A percentile compares a stretch with the other conserved stretches of the same genome.
Evolutionary conservation across 192 early-diverging fungal genomes (phyloP).

Genomic region (Gamsiella multidivaricata): DNA sequence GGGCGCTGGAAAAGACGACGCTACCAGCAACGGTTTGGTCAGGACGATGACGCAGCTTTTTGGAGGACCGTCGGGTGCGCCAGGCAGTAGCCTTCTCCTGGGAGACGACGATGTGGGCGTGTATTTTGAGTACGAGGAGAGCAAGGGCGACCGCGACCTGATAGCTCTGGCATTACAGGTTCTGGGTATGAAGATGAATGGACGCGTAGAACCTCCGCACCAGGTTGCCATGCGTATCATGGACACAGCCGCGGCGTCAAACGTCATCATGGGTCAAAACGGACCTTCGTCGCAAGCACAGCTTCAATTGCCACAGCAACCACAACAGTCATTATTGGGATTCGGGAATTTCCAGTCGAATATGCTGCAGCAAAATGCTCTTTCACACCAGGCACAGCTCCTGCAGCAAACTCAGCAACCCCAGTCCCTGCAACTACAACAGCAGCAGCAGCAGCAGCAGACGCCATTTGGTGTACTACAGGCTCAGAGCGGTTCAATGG

Average conservation of each 20-base stretch:
- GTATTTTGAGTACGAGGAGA: constrained; percentile 64
- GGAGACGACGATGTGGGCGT: constrained; percentile 48
- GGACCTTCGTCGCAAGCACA: neutral
- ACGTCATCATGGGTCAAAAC: constrained; percentile 19
- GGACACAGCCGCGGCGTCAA: constrained; percentile 37
- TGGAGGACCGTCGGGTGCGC: constrained; percentile 17
- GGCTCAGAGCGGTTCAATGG: neutral
- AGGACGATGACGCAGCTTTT: constrained; percentile 50
- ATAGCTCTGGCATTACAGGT: constrained; percentile 83
- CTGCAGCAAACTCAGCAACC: neutral
- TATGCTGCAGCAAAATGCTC: neutral
- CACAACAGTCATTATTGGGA: constrained; percentile 7
- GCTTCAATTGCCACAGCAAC: constrained; percentile 6
- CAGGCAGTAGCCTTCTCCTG: constrained; percentile 1
- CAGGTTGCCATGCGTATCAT: constrained; percentile 71
- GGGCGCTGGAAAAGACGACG: constrained; percentile 15
- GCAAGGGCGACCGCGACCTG: constrained; percentile 76
- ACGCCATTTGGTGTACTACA: neutral
- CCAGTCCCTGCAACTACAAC: neutral
- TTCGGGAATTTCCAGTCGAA: constrained; percentile 10
- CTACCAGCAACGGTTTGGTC: constrained; percentile 35
- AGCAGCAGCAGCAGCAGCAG: constrained; percentile 6
- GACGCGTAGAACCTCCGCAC: constrained; percentile 69
- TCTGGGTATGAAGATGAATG: constrained; percentile 75
- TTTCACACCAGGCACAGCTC: neutral